Base-by-base conservation (phyloP, 176 grass and related monocot species). In the Ensete glaucum region DNA sequence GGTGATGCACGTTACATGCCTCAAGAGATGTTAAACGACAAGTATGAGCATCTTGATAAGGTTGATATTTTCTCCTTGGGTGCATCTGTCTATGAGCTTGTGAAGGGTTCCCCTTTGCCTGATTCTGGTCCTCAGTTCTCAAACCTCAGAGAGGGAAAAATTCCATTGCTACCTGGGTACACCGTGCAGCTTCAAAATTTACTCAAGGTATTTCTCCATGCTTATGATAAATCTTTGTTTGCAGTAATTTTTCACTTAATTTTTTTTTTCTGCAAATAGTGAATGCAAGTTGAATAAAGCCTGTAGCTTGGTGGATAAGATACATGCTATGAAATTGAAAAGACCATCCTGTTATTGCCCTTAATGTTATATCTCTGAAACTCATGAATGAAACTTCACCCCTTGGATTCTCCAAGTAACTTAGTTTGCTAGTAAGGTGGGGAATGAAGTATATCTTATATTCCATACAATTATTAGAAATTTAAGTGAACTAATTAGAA, bases 1-100 rank as follows among this genome's bases (percentile, higher is more conserved):
- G 94, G 94, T 51, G 94, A 98, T 87, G 84, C 90, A 19, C 88
- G 95, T 23, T 98, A 98, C 81, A 93, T 98, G 95, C 95, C 95
- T 83, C 84, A 79, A 9, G 95, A 98, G 74, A 87, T 98, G 84
- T 76, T 98, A 64, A 98, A 91, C 62, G 95, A 98, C 50, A 82
- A 87, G 77, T 87, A 85, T 10, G 95, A 98, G 68, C 64, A 93
- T 89, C 86, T 93, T 65, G 88, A 98, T 75, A 98, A 93, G 84
- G 95, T 98, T 25, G 95, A 98, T 60, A 91, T 98, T 24, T 98
- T 98, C 77, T 91, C 90, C 65, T 82, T 98, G 19, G 95, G 94
- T 71, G 88, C 90, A 24, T 59, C 95, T 12, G 62, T 64, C 34
- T 98, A 93, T 84, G 95, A 98, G 78, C 86, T 98, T 22, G 75